phyloP scores from a whole-genome alignment of 352 stramenopile genomes.

The Aphanomyces astaci region DNA sequence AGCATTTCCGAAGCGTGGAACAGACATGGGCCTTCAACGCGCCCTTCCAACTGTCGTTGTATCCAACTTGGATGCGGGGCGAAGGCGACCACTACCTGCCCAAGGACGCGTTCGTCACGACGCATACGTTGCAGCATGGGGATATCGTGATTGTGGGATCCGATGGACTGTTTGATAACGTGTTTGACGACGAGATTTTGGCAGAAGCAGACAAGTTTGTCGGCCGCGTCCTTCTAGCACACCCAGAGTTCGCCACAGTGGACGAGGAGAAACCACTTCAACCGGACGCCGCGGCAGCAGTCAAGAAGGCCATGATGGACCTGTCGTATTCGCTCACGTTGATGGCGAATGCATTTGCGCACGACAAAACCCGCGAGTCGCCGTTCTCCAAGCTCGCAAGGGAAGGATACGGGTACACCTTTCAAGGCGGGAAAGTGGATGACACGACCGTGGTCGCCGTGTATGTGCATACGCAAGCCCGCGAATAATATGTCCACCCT shows the following conservation, averaged over 20 bases:
- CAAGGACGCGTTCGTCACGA: not conserved
- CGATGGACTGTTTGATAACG: conserved; percentile 24
- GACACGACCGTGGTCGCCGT: conserved; percentile 14
- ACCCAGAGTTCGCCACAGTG: not conserved
- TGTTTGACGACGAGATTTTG: conserved; percentile 22
- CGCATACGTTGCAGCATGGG: conserved; percentile 8
- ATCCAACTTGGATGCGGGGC: conserved; percentile 6
- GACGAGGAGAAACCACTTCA: not conserved
- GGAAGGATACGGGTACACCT: conserved; percentile 12
- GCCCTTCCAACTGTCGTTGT: conserved; percentile 11
- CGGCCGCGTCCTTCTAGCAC: not conserved
- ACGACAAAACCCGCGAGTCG: conserved; percentile 1
- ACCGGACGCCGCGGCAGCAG: not conserved
- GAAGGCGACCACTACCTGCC: conserved; percentile 10
- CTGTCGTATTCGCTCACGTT: conserved; percentile 12
- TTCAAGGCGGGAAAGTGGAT: conserved; percentile 12
- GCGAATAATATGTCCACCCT: no score
- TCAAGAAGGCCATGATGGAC: conserved; percentile 15
- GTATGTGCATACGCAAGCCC: conserved; percentile 4
- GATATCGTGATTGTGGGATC: conserved; percentile 23
- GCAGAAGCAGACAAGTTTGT: not conserved
- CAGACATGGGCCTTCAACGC: conserved; percentile 19
- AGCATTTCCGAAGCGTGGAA: conserved; percentile 6
- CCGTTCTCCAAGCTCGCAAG: conserved; percentile 14
- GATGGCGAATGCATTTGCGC: conserved; percentile 15